Evolutionary conservation across 345 rosid species (phyloP).

Genomic region (Noccaea bulbosa): DNA sequence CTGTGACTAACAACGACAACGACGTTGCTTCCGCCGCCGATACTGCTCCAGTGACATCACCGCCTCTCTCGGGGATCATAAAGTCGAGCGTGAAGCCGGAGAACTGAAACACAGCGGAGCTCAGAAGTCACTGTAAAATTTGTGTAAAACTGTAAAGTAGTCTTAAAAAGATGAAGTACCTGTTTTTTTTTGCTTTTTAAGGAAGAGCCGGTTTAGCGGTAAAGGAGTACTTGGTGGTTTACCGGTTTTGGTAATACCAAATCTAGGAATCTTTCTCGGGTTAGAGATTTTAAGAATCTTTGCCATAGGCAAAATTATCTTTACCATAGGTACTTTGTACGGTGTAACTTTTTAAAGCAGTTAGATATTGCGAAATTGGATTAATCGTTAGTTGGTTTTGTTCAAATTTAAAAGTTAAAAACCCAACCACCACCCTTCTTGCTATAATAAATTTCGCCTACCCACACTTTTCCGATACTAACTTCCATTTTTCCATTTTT

Average conservation of each 20-base stretch:
- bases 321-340: background rate
- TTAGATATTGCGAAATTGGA: background rate
- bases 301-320: background rate
- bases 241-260: constrained; percentile 21
- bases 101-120: constrained; percentile 48
- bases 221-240: constrained; percentile 22
- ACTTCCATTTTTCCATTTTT: no score
- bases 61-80: constrained; percentile 65
- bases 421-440: no score
- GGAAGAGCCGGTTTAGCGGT: constrained; percentile 22
- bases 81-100: constrained; percentile 79
- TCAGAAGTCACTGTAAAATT: constrained; percentile 42
- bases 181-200: constrained; percentile 4
- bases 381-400: background rate
- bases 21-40: constrained; percentile 11
- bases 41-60: constrained; percentile 51
- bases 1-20: constrained; percentile 43
- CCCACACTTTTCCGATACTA: no score
- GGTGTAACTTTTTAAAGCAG: constrained; percentile 11
- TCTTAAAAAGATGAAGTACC: constrained; percentile 14
- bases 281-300: constrained; percentile 23
- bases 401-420: background rate
- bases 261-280: constrained; percentile 15
- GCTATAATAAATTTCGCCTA: no score
- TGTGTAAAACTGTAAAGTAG: constrained; percentile 77